Percentiles rank a stretch among this genome's conserved stretches.
Evolutionary conservation across 495 filamentous ascomycete genomes (phyloP).

Genomic region (Penicillium lagena): DNA sequence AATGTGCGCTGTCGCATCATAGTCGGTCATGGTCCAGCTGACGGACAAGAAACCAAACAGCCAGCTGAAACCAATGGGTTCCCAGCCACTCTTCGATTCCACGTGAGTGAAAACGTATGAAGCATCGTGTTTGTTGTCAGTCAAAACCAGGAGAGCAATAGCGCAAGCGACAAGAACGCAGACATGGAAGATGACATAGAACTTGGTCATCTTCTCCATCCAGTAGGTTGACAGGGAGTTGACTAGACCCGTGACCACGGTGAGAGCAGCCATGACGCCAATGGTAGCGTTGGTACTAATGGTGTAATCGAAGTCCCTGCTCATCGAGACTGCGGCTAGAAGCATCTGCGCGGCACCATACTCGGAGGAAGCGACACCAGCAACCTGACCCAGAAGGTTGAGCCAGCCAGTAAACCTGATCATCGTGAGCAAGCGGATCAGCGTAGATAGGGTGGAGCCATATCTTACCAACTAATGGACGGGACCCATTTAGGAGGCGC

Average conservation of each 20-base stretch:
- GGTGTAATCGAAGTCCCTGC: conserved; percentile 45
- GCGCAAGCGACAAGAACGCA: conserved; percentile 50
- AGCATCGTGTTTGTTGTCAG: conserved; percentile 52
- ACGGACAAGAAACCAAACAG: conserved; percentile 65
- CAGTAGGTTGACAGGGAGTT: conserved; percentile 55
- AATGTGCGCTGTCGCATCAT: conserved; percentile 55
- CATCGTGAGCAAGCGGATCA: no score
- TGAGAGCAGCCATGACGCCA: conserved; percentile 55
- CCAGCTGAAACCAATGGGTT: conserved; percentile 57
- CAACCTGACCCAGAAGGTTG: conserved; percentile 60
- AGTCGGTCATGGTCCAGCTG: conserved; percentile 57
- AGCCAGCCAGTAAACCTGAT: conserved; percentile 51
- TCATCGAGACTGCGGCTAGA: conserved; percentile 59
- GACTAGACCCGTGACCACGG: conserved; percentile 46
- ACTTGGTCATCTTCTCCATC: conserved; percentile 59
- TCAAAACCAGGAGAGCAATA: conserved; percentile 53
- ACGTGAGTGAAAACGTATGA: conserved; percentile 60
- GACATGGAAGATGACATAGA: conserved; percentile 61
- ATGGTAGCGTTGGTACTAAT: conserved; percentile 48
- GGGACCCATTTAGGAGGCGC: conserved; percentile 34
- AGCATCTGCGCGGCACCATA: conserved; percentile 65
- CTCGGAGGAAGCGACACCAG: conserved; percentile 58
- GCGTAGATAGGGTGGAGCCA: background rate
- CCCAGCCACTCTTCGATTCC: conserved; percentile 55
- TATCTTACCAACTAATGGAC: conserved; percentile 27